A percentile compares a stretch with the other conserved stretches of the same genome.
Conservation (phyloP, 768 basidiomycete species). For the Phlebiopsis flavidoalba region DNA sequence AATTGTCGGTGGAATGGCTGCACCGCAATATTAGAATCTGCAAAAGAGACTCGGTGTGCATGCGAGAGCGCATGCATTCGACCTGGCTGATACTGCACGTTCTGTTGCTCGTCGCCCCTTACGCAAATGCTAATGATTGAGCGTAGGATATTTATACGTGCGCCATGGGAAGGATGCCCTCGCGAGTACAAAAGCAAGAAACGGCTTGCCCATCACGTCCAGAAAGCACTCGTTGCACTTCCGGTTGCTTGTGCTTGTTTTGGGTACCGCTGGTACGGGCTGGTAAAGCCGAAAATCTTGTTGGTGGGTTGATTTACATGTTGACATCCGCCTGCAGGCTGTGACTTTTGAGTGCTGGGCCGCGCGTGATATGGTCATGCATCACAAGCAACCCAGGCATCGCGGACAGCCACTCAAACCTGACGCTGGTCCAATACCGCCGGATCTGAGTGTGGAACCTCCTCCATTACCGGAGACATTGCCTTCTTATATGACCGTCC, state of each 20-base stretch:
- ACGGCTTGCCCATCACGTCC: constrained; percentile 43
- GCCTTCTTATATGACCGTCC: constrained; percentile 47
- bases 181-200: constrained; percentile 32
- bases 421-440: constrained; percentile 28
- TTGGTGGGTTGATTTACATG: constrained; percentile 22
- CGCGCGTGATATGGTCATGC: constrained; percentile 43
- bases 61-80: constrained; percentile 34
- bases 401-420: constrained; percentile 30
- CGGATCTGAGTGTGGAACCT: constrained; percentile 23
- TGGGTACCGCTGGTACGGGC: too few species aligned
- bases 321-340: constrained; percentile 37
- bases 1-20: constrained; percentile 61
- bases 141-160: constrained; percentile 39
- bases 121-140: constrained; percentile 6
- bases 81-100: constrained; percentile 18
- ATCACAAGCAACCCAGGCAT: constrained; percentile 39
- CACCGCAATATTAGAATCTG: constrained; percentile 48
- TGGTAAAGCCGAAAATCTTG: constrained; percentile 26
- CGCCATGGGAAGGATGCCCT: constrained; percentile 55
- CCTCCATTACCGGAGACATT: constrained; percentile 36
- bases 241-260: constrained; percentile 44
- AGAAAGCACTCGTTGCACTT: constrained; percentile 43
- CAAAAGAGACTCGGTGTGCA: constrained; percentile 45
- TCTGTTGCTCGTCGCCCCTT: constrained; percentile 17
- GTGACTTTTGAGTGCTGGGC: constrained; percentile 43